These are phyloP conservation scores for Eucalyptus microcorys DNA, from an alignment of 345 rosid genomes.

Conservation along the genomic window DNA sequence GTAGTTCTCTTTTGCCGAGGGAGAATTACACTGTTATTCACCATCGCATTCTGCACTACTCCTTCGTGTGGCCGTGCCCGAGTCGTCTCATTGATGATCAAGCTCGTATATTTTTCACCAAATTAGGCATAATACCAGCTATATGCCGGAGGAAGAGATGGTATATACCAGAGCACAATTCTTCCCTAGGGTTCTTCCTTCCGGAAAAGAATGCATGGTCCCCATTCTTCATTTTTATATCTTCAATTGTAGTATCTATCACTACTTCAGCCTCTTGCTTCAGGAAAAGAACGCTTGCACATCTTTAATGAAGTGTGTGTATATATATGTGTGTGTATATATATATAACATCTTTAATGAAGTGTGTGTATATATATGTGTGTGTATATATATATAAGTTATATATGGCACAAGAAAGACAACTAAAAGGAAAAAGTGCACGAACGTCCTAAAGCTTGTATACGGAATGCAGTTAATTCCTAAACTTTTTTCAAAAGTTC, in stretches of 20 bases:
- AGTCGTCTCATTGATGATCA: neutral
- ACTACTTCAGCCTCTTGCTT: neutral
- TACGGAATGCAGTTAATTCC: neutral
- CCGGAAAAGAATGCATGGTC: neutral
- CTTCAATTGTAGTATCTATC: neutral
- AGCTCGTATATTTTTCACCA: neutral
- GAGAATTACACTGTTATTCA: neutral
- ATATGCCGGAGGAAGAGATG: neutral
- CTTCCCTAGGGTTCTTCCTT: neutral
- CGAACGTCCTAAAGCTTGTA: neutral
- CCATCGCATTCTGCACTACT: neutral
- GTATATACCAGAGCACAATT: neutral
- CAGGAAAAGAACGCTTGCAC: neutral
- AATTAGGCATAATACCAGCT: neutral
- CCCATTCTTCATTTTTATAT: neutral
- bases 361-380: neutral
- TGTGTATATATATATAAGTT: fast-evolving
- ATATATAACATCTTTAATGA: neutral
- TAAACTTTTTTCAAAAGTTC: neutral
- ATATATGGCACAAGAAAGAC: neutral
- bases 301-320: neutral
- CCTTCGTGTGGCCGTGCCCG: neutral
- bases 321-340: fast-evolving
- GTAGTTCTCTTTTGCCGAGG: neutral
- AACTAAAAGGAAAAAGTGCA: neutral